Evolutionary conservation across 2,329 filamentous ascomycete species (phyloP).

Genomic region (Chaetomium sp.): DNA sequence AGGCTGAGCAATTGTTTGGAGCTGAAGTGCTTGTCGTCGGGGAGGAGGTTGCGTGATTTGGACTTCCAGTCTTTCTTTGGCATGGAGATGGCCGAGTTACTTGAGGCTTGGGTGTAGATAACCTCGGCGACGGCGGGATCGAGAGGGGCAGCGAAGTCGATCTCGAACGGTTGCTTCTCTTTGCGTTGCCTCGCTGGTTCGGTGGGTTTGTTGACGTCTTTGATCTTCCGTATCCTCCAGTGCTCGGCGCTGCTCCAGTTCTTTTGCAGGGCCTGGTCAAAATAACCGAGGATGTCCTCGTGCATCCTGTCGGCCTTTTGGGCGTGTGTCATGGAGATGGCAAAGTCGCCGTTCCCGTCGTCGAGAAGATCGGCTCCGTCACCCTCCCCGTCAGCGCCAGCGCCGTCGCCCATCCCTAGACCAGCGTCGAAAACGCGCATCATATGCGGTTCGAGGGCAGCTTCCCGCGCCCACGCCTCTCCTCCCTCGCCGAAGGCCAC

Average conservation of each 20-base stretch:
- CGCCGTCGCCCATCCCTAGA: constrained; percentile 55
- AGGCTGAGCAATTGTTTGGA: constrained; percentile 85
- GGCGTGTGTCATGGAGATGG: constrained; percentile 74
- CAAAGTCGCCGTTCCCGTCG: constrained; percentile 70
- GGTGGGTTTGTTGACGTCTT: constrained; percentile 68
- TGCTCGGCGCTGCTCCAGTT: constrained; percentile 99
- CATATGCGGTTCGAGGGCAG: constrained; percentile 82
- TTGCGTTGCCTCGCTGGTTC: constrained; percentile 70
- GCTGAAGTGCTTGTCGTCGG: constrained; percentile 98
- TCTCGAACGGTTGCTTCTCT: constrained; percentile 95
- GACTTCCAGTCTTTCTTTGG: constrained; percentile 96
- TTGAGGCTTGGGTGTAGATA: constrained; percentile 79
- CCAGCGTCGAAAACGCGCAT: constrained; percentile 74
- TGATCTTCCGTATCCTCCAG: constrained; percentile 95
- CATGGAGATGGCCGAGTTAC: constrained; percentile 78
- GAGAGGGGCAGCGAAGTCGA: constrained; percentile 81
- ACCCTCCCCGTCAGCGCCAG: constrained; percentile 55
- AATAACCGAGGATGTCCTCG: constrained; percentile 96
- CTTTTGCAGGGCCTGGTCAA: constrained; percentile 93
- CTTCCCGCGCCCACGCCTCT: constrained; percentile 91
- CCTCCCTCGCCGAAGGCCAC: constrained; percentile 93
- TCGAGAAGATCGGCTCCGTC: constrained; percentile 63
- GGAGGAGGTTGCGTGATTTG: constrained; percentile 87
- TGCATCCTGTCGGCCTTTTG: constrained; percentile 71
- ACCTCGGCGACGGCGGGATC: constrained; percentile 70